Base-by-base conservation (phyloP, 768 basidiomycete species). In the Xerocomellus chrysenteron region DNA sequence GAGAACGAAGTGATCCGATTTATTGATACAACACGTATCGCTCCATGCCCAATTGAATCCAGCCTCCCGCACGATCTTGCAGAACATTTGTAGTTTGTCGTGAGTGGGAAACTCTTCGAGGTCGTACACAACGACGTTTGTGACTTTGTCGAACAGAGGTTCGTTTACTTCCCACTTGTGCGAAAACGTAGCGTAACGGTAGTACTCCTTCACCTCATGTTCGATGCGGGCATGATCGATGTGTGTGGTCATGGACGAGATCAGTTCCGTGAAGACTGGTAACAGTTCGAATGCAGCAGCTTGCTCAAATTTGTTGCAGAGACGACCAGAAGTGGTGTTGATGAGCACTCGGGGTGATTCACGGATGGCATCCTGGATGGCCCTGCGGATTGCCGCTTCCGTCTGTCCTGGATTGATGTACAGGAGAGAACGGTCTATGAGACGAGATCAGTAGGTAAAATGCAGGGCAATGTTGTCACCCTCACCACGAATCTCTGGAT, bases 311-410 rank as follows among this genome's bases (percentile, higher is more conserved):
- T 42, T 50, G 24, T 51, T 17, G 28, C 44, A 52, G 11, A 45
- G 36, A 35, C 44, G 30, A 19, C 55, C 55, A 16, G 55, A 37
- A 26, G 36, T 21, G 12, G 45, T 56, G 32, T 47, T 52, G 4
- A 56, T 47, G n/a, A 55, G 54, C 26, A 49, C 41, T 12, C 39
- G 54, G 2, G 54, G 54, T 13, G 40, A 43, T 11, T 49, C 44
- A 13, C 45, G 50, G 3, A 47, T 52, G 12, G 21, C 50, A n/a
- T 52, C 45, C 12, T 47, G 44, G 12, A 56, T 30, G 14, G 41
- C n/a, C n/a, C 2, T 14, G n/a, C 42, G 41, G 30, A 50, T 39
- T 3, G 17, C 8, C 37, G 14, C 42, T 30, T 24, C 50, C 4
- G 40, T 50, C 13, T 21, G 21, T 2, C 21, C 21, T 21, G 21